These are phyloP conservation scores for Mycosphaerella sp. DNA, from an alignment of 2,329 filamentous ascomycete genomes.

Conservation along the genomic window DNA sequence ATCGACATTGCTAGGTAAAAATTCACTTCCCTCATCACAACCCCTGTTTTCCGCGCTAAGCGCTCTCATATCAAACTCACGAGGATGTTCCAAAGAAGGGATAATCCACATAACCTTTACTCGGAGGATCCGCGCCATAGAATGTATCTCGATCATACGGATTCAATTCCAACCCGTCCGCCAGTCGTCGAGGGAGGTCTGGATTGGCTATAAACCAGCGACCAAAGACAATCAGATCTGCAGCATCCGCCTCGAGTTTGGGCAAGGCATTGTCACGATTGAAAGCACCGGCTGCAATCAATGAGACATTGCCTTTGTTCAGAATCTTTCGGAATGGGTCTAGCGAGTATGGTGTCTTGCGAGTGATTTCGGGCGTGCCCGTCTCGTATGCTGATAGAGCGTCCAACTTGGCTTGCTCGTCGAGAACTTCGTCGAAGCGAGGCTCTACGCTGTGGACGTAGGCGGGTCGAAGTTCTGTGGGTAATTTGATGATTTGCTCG, in stretches of 20 bases:
- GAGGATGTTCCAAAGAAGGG: conserved; percentile 31
- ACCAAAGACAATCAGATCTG: conserved; percentile 42
- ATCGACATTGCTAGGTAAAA: no score
- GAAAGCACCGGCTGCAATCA: conserved; percentile 40
- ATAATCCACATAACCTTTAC: conserved; percentile 41
- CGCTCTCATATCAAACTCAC: neutral
- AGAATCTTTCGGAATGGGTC: conserved; percentile 22
- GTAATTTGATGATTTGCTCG: conserved; percentile 30
- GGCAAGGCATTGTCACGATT: conserved; percentile 34
- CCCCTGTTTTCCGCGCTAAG: neutral
- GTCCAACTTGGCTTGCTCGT: conserved; percentile 25
- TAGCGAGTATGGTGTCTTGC: conserved; percentile 18
- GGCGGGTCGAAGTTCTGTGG: conserved; percentile 47
- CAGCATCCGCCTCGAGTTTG: conserved; percentile 37
- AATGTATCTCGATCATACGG: conserved; percentile 44
- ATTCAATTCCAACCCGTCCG: conserved; percentile 40
- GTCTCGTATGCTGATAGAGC: conserved; percentile 16
- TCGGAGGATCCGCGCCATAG: conserved; percentile 35
- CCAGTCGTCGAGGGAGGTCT: conserved; percentile 43
- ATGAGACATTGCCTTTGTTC: conserved; percentile 24
- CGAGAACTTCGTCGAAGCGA: conserved; percentile 40
- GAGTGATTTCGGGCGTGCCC: conserved; percentile 28
- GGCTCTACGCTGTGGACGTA: conserved; percentile 58
- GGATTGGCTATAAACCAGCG: conserved; percentile 45
- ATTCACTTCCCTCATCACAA: neutral